Evolutionary conservation across 1,139 yeast genomes (phyloP).

Genomic region (Kodamaea sp.): DNA sequence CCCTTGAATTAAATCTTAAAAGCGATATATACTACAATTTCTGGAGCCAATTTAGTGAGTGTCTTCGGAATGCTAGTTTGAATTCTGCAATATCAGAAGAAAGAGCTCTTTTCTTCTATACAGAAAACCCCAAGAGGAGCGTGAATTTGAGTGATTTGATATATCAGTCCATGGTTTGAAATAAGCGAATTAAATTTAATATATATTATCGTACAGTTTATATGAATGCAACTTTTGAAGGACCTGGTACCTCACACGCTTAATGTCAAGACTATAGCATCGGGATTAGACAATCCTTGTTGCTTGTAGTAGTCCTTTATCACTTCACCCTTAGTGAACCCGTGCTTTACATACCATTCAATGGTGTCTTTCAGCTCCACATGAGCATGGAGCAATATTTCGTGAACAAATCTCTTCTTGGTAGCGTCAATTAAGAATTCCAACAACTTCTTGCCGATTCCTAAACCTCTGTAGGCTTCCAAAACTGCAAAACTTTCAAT

Average conservation of each 20-base stretch:
- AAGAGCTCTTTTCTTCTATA: background rate
- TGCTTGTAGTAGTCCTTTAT: conserved; percentile 53
- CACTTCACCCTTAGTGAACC: conserved; percentile 45
- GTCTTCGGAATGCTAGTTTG: background rate
- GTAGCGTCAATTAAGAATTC: conserved; percentile 57
- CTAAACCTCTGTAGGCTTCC: conserved; percentile 56
- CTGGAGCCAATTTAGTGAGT: background rate
- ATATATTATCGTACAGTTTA: background rate
- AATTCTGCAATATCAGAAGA: background rate
- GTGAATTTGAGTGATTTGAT: background rate
- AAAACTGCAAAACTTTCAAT: conserved; percentile 70
- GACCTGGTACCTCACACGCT: conserved; percentile 9
- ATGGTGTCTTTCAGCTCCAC: conserved; percentile 44
- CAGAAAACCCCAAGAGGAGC: background rate
- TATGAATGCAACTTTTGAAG: no score
- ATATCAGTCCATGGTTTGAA: background rate
- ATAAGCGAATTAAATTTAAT: no score
- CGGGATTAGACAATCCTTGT: conserved; percentile 46
- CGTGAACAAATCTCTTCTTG: conserved; percentile 52
- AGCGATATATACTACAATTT: background rate
- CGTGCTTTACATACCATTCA: conserved; percentile 57
- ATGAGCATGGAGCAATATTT: conserved; percentile 63
- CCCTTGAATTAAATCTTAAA: background rate
- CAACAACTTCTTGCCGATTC: conserved; percentile 63
- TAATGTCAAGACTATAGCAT: conserved; percentile 39